These are phyloP conservation scores for Zygoascus meyerae DNA, from an alignment of 1,139 yeast species.

Conservation along the genomic window DNA sequence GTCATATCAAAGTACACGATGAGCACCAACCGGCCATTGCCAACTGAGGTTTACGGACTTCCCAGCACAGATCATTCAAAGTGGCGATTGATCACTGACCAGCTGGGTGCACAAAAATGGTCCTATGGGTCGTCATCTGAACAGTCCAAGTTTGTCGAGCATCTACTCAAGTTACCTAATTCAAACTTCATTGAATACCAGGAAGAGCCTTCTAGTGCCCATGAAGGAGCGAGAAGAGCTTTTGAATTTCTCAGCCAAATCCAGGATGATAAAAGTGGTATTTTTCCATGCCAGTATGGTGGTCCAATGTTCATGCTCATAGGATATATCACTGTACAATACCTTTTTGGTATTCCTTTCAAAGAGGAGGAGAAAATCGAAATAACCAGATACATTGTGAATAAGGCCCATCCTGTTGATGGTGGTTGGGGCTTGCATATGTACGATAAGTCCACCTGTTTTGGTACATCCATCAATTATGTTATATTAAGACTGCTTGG, in stretches of 20 bases:
- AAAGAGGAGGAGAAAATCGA: constrained; percentile 64
- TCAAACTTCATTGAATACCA: constrained; percentile 23
- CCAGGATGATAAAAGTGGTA: constrained; percentile 72
- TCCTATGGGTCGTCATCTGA: constrained; percentile 44
- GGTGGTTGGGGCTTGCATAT: constrained; percentile 99
- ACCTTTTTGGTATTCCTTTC: constrained; percentile 62
- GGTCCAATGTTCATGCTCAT: constrained; percentile 98
- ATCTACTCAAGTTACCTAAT: constrained; percentile 54
- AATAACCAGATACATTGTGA: constrained; percentile 75
- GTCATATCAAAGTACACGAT: too few species aligned
- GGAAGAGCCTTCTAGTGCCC: constrained; percentile 36
- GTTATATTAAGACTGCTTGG: constrained; percentile 75
- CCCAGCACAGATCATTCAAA: constrained; percentile 60
- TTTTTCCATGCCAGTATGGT: constrained; percentile 86
- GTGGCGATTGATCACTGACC: constrained; percentile 73
- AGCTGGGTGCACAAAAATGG: constrained; percentile 80
- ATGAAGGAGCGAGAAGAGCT: constrained; percentile 66
- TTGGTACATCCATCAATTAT: constrained; percentile 89
- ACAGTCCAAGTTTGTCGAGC: constrained; percentile 42
- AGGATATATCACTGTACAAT: constrained; percentile 74
- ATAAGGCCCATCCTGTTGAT: constrained; percentile 91
- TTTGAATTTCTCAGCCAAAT: constrained; percentile 61
- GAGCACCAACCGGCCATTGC: constrained; percentile 13
- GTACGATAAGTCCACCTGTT: constrained; percentile 87
- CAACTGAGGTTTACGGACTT: constrained; percentile 42